These are phyloP conservation scores for Claviceps purpurea DNA, from an alignment of 2,329 filamentous ascomycete genomes.

Conservation along the genomic window DNA sequence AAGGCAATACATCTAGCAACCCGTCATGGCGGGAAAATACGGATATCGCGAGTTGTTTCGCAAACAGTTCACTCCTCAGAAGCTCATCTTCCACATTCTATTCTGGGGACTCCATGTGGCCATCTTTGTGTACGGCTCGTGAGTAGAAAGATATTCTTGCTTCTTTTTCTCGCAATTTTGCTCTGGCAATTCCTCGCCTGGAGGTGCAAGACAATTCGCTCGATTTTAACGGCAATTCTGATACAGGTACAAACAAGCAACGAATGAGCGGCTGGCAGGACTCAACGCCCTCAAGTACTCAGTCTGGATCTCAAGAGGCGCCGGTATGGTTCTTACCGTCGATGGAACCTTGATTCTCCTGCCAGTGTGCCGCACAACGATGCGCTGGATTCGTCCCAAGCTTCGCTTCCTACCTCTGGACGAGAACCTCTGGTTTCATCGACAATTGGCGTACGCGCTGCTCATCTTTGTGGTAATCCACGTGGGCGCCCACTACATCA, in stretches of 20 bases:
- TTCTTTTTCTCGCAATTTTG: too few relatives aligned
- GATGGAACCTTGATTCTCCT: conserved; percentile 81
- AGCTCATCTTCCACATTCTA: conserved; percentile 65
- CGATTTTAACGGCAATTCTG: neutral
- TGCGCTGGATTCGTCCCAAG: conserved; percentile 76
- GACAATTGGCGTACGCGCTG: conserved; percentile 83
- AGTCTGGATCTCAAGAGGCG: conserved; percentile 92
- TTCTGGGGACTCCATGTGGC: conserved; percentile 71
- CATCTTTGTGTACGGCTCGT: conserved; percentile 81
- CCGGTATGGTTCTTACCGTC: conserved; percentile 70
- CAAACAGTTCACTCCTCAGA: conserved; percentile 55
- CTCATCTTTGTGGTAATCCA: conserved; percentile 72
- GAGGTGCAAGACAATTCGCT: too few relatives aligned
- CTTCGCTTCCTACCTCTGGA: conserved; percentile 83
- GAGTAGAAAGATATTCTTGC: conserved; percentile 19
- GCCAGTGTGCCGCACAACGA: conserved; percentile 85
- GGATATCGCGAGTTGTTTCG: conserved; percentile 31
- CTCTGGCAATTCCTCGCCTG: too few relatives aligned
- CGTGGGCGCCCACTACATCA: conserved; percentile 77
- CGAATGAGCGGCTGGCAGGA: conserved; percentile 53
- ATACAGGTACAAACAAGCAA: conserved; percentile 62
- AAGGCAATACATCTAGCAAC: neutral
- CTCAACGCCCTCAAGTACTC: conserved; percentile 77
- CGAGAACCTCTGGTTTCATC: conserved; percentile 93
- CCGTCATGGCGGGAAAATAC: conserved; percentile 26